Evolutionary conservation across 2,329 filamentous ascomycete species (phyloP).

Genomic region (Daldinia sp.): DNA sequence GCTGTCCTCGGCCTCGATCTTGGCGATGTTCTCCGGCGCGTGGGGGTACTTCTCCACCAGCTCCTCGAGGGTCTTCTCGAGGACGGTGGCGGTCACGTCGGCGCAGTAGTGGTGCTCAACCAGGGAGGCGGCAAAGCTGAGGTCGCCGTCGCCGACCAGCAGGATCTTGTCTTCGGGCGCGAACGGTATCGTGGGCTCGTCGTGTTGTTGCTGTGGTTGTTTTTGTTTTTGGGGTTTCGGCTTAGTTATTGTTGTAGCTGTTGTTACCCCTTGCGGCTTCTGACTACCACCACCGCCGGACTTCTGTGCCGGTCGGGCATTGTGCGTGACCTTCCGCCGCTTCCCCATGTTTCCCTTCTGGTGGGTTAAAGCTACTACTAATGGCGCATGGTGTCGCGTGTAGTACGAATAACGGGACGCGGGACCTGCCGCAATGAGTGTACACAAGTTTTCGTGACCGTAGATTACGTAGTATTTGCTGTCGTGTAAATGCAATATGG

Average conservation of each 20-base stretch:
- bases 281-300: slow-evolving; percentile 4
- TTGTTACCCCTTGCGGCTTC: slow-evolving; percentile 3
- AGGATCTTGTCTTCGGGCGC: slow-evolving; percentile 74
- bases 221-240: slow-evolving; percentile 34
- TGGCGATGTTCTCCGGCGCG: slow-evolving; percentile 68
- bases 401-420: slow-evolving; percentile 9
- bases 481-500: slow-evolving; percentile 5
- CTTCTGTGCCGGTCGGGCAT: slow-evolving; percentile 40
- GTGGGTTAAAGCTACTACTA: slow-evolving; percentile 26
- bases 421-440: slow-evolving; percentile 1
- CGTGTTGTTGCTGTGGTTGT: slow-evolving; percentile 48
- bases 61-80: slow-evolving; percentile 68
- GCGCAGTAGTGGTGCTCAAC: slow-evolving; percentile 74
- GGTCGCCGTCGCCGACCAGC: slow-evolving; percentile 82
- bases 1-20: slow-evolving; percentile 60
- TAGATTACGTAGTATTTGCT: slow-evolving; percentile 3
- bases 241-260: background rate
- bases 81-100: slow-evolving; percentile 76
- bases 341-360: slow-evolving; percentile 57
- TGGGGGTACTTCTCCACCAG: slow-evolving; percentile 82
- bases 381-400: slow-evolving; percentile 43
- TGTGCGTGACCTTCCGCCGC: slow-evolving; percentile 52
- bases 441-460: slow-evolving; percentile 6
- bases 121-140: slow-evolving; percentile 79
- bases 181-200: slow-evolving; percentile 74